Base-by-base conservation (phyloP, 768 basidiomycete species). In the Mycena indigotica region DNA sequence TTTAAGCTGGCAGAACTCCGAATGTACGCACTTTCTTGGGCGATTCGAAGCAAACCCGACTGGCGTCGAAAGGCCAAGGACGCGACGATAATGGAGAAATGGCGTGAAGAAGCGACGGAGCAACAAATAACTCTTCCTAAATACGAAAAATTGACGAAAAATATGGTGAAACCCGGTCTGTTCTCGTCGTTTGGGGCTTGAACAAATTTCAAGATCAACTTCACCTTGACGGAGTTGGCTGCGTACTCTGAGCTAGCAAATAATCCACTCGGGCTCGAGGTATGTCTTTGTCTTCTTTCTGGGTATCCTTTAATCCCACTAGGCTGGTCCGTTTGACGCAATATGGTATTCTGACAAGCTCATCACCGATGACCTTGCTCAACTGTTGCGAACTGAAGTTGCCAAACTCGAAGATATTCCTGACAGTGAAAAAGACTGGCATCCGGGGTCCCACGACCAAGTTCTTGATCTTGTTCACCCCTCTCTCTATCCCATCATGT, bases 381-480 rank as follows among this genome's bases (percentile, higher is more conserved):
- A 53, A 2, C 58, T 53, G 21, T 66, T 77, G 15, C 60, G 68
- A 13, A 32, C 56, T 5, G 71, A 63, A 19, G 64, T 70, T 16
- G 55, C 41, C 8, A 39, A 51, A 3, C 73, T 80, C 26, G 75
- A 81, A 57, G 58, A 69, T 46, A 67, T 76, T 4, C 70, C 74
- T 0, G 72, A 70, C 8, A 65, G 64, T 0, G 24, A 68, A 50
- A 73, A 71, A 41, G 79, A 80, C 61, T 80, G 79, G 79, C 79
- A 80, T 56, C 79, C 79, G 3, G 68, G 70, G 3, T 76, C 76
- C 2, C 67, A 79, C 60, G 64, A 68, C 5, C 72, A 72, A 51
- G 79, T 80, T 0, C 72, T 77, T 50, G 77, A 80, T 57, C 70
- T 80, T n/a, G 73, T 80, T 0, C 75, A 81, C 52, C 79, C 79